These are phyloP conservation scores for Kazachstania psychrophila DNA, from an alignment of 805 yeast genomes.

Conservation along the genomic window DNA sequence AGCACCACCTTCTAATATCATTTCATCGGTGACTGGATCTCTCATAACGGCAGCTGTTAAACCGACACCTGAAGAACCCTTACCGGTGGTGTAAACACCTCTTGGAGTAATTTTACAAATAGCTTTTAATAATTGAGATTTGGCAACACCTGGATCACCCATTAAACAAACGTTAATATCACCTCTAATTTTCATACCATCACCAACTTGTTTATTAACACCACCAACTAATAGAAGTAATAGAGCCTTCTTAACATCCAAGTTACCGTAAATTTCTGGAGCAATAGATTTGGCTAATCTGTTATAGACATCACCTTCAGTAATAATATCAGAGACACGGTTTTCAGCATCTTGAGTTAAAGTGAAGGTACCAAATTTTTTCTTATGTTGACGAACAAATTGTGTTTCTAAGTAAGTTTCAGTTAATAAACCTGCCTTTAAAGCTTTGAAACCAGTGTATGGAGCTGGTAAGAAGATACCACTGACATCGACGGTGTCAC, in stretches of 20 bases:
- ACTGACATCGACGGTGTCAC: constrained; percentile 86
- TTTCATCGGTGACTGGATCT: constrained; percentile 98
- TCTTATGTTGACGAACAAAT: constrained; percentile 75
- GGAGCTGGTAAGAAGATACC: constrained; percentile 93
- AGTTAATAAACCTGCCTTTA: constrained; percentile 85
- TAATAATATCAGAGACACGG: constrained; percentile 46
- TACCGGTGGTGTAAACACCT: constrained; percentile 95
- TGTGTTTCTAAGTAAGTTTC: constrained; percentile 92
- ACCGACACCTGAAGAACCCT: constrained; percentile 98
- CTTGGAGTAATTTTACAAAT: constrained; percentile 90
- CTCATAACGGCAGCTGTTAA: constrained; percentile 97
- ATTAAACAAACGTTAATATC: constrained; percentile 90
- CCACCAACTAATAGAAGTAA: constrained; percentile 85
- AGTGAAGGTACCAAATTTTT: constrained; percentile 63
- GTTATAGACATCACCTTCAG: constrained; percentile 65
- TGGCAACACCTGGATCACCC: constrained; percentile 99
- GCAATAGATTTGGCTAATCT: constrained; percentile 83
- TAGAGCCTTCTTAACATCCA: constrained; percentile 86
- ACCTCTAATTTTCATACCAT: constrained; percentile 96
- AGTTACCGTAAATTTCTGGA: constrained; percentile 93
- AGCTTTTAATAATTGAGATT: constrained; percentile 87
- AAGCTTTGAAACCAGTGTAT: constrained; percentile 88
- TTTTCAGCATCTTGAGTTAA: constrained; percentile 47
- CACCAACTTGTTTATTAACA: constrained; percentile 87
- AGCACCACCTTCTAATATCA: constrained; percentile 98